Base-by-base conservation (phyloP, 768 basidiomycete genomes). In the Phlegmacium glaucopus region DNA sequence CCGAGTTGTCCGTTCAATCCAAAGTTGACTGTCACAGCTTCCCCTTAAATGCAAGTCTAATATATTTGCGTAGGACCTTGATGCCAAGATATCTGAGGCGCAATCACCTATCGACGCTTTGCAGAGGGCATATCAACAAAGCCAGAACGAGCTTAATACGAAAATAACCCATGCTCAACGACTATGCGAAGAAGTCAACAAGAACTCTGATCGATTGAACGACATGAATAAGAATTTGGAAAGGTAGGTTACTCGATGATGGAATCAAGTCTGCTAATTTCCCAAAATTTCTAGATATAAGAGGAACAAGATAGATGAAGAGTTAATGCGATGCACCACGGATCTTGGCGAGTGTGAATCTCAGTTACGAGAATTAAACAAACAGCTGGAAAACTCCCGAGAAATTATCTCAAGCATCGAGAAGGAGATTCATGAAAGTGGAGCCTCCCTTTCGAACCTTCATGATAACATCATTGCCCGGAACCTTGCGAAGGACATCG, bases 401-500 rank as follows among this genome's bases (percentile, higher is more conserved):
- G 64, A 64, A 42, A 60, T 56, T 26, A 77, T 91, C 25, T 71
- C 74, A 11, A 71, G 66, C 16, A 77, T 94, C 12, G 85, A 90
- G 58, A 84, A 82, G 60, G 87, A 93, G 59, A 83, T 93, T 61
- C 83, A 82, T 61, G 83, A 87, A 54, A 78, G 86, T 51, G 85
- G 82, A 42, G 80, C 86, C 30, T 76, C 76, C 9, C 61, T 84
- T 39, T 78, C 84, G 18, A 88, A 85, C 63, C 65, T 91, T 45
- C 80, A 87, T 51, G 89, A 93, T 62, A 99, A 97, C 63, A 70
- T 92, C 38, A 81, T 88, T 4, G 80, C 90, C 45, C 75, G 91
- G 48, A 78, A 79, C 58, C 72, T 91, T 17, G 72, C 75, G 46
- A 71, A 74, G 39, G 81, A 90, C 45, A 87, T 96, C 25, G 71